A percentile compares a stretch with the other conserved stretches of the same genome.
Evolutionary conservation across 2,329 filamentous ascomycete species (phyloP).

Genomic region (Plectosphaerella sp.): DNA sequence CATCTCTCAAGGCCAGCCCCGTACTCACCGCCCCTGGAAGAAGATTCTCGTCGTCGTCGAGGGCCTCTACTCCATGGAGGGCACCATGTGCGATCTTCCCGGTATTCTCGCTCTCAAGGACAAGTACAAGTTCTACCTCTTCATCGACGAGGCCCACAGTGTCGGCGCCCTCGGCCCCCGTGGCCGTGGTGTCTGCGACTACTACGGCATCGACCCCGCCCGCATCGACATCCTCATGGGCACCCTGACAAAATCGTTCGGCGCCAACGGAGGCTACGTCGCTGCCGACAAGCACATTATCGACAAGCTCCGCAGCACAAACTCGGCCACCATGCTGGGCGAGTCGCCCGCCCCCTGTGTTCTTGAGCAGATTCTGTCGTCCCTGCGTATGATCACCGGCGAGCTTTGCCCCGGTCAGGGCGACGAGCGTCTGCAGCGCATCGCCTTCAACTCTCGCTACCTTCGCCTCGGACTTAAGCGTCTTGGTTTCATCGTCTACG

Average conservation of each 20-base stretch:
- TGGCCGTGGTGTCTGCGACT: slow-evolving; percentile 93
- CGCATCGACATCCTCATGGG: slow-evolving; percentile 97
- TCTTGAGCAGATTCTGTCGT: slow-evolving; percentile 83
- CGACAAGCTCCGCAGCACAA: slow-evolving; percentile 82
- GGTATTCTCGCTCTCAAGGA: slow-evolving; percentile 81
- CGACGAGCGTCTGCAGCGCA: slow-evolving; percentile 88
- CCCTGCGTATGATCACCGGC: slow-evolving; percentile 83
- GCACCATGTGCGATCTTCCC: slow-evolving; percentile 97
- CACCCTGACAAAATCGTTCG: slow-evolving; percentile 96
- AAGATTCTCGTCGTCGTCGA: slow-evolving; percentile 97
- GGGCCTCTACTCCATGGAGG: slow-evolving; percentile 98
- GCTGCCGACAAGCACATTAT: slow-evolving; percentile 86
- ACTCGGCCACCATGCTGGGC: slow-evolving; percentile 80
- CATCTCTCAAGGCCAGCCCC: slow-evolving; percentile 93
- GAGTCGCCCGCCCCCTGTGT: slow-evolving; percentile 86
- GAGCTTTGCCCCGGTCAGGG: slow-evolving; percentile 87
- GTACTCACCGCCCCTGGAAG: slow-evolving; percentile 98
- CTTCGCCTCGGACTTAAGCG: slow-evolving; percentile 96
- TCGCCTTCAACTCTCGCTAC: slow-evolving; percentile 97
- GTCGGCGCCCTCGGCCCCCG: slow-evolving; percentile 85
- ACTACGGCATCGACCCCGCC: slow-evolving; percentile 83
- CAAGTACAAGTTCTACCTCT: slow-evolving; percentile 96
- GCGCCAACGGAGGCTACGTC: slow-evolving; percentile 94
- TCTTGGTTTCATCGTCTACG: slow-evolving; percentile 93
- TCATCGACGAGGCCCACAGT: slow-evolving; percentile 94